These are phyloP conservation scores for Mortierella claussenii DNA, from an alignment of 192 early-diverging fungal genomes.

Conservation along the genomic window DNA sequence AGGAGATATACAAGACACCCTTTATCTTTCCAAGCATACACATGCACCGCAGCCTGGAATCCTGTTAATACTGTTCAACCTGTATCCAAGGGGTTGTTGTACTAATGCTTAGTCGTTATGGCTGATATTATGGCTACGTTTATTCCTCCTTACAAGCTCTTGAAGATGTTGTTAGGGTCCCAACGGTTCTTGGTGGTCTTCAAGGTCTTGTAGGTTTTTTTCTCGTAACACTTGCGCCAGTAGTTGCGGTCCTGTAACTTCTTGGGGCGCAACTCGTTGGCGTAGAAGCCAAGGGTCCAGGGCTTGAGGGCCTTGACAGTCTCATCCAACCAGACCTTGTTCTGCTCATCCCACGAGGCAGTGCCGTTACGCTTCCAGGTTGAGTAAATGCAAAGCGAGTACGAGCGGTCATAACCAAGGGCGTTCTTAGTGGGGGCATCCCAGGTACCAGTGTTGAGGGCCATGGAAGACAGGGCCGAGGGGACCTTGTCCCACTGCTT, in stretches of 20 bases:
- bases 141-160: constrained; percentile 29
- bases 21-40: too few relatives aligned
- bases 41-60: too few relatives aligned
- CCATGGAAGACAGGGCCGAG: constrained; percentile 47
- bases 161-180: constrained; percentile 54
- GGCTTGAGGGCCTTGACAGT: constrained; percentile 50
- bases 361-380: constrained; percentile 53
- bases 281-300: constrained; percentile 47
- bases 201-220: constrained; percentile 47
- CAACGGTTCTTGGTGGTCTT: constrained; percentile 49
- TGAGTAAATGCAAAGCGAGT: constrained; percentile 47
- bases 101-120: too few relatives aligned
- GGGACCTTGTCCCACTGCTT: constrained; percentile 53
- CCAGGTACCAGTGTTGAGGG: constrained; percentile 52
- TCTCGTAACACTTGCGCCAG: constrained; percentile 53
- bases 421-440: constrained; percentile 41
- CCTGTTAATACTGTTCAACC: too few relatives aligned
- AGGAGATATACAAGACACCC: too few relatives aligned
- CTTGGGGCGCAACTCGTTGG: constrained; percentile 51
- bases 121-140: neutral
- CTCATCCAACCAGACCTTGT: constrained; percentile 52
- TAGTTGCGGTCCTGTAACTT: constrained; percentile 38
- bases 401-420: constrained; percentile 41
- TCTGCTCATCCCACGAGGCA: constrained; percentile 35
- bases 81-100: too few relatives aligned